Evolutionary conservation across 2,329 filamentous ascomycete species (phyloP), one percentile per base, ranked within the genome.

Genomic region (Fusarium udum): DNA sequence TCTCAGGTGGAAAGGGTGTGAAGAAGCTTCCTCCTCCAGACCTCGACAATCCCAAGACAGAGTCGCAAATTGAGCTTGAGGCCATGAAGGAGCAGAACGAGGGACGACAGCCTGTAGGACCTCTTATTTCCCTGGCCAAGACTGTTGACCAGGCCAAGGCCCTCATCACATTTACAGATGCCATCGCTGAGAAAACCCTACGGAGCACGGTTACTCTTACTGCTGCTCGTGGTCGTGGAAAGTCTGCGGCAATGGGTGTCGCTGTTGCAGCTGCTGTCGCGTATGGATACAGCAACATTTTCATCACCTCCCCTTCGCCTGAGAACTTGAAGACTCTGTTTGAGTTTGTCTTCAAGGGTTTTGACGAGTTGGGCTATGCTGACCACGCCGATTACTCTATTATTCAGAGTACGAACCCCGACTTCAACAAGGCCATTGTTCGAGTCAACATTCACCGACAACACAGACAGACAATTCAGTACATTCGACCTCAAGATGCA

Each of bases 301-400:
- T 99, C 84, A 97, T 99, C 80, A 99, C 96, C 4, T 98, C 95
- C 3, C 95, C 95, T 1, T 98, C 94, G 69, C 96, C 96, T 1
- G 97, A 99, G 84, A 99, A 99, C 84, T 87, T 99, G 87, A 99
- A 98, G 85, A 99, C 96, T 0, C 87, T 99, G 13, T 99, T 99
- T 80, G 95, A 99, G 79, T 99, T 99, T 78, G 90, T 99, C 24
- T 98, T 99, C 87, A 98, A 98, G 82, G 96, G 95, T 1, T 99
- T 99, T 78, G 96, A 99, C 81, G 93, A 95, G 16, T 87, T 99
- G 34, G 93, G 92, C 37, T 99, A 99, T 79, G 90, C 95, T 73
- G 96, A 99, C 77, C 96, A 99, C 80, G 91, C 95, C 76, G 96
- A 99, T 80, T 99, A 99, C 84, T 97, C 95, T 61, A 98, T 99